These are phyloP conservation scores for Lolium perenne DNA, from an alignment of 176 grass and related monocot species.

Conservation along the genomic window DNA sequence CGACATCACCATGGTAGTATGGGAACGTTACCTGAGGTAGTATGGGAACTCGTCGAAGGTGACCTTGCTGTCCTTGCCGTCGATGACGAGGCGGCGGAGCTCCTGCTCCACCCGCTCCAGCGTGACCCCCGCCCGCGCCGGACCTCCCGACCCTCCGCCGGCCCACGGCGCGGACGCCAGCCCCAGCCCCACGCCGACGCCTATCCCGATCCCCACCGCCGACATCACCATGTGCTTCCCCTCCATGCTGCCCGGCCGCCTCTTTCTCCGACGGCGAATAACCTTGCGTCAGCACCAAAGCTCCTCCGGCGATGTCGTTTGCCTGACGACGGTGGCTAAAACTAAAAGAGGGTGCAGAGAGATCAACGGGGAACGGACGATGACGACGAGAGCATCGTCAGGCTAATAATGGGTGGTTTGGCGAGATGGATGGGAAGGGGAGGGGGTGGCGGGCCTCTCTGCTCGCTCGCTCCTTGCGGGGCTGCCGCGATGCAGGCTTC, in stretches of 20 bases:
- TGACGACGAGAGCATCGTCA: neutral
- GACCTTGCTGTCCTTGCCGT: slow-evolving; percentile 66
- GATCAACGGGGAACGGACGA: neutral
- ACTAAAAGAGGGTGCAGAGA: neutral
- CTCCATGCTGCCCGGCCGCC: slow-evolving; percentile 63
- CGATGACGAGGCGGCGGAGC: slow-evolving; percentile 60
- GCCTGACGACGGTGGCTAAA: neutral
- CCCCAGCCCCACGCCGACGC: slow-evolving; percentile 81
- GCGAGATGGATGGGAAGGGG: slow-evolving; percentile 40
- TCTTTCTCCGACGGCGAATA: neutral
- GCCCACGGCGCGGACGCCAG: slow-evolving; percentile 68
- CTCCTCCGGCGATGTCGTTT: neutral
- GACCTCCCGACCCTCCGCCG: slow-evolving; percentile 3
- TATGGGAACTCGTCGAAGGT: slow-evolving; percentile 95
- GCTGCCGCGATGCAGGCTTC: slow-evolving; percentile 36
- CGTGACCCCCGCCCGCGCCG: slow-evolving; percentile 52
- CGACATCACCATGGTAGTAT: too few relatives aligned
- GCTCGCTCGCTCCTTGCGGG: slow-evolving; percentile 29
- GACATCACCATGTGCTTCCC: slow-evolving; percentile 92
- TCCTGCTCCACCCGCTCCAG: slow-evolving; percentile 77
- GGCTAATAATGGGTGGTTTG: slow-evolving; percentile 30
- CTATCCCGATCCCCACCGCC: slow-evolving; percentile 84
- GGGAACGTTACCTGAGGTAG: slow-evolving; percentile 66
- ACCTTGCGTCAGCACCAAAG: neutral
- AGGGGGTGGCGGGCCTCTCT: slow-evolving; percentile 15